Conservation (phyloP, 31 red algal genomes). For the Porphyra umbilicalis region DNA sequence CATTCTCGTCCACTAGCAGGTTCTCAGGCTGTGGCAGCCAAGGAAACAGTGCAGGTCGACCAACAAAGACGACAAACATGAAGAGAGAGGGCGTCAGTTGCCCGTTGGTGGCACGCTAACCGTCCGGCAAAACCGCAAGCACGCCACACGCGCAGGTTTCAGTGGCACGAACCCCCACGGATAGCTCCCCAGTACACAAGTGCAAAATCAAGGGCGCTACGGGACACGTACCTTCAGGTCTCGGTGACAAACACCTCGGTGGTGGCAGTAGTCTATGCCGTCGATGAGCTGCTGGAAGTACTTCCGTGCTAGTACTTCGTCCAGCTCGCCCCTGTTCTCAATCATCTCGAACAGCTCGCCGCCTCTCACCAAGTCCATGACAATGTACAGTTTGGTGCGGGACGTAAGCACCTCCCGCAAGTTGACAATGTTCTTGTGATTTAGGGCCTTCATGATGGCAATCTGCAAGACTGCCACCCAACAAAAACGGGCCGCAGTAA, state of each 20-base stretch:
- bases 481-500: background rate
- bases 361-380: constrained; percentile 65
- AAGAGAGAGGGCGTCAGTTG: background rate
- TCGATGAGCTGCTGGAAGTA: constrained; percentile 74
- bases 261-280: constrained; percentile 62
- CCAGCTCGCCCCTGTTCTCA: constrained; percentile 35
- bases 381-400: constrained; percentile 54
- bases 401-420: constrained; percentile 54
- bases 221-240: constrained; percentile 39
- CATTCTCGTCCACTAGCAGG: constrained; percentile 37
- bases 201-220: background rate
- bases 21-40: constrained; percentile 27
- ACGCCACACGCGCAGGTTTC: background rate
- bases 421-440: constrained; percentile 74
- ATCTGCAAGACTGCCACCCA: constrained; percentile 12
- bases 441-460: constrained; percentile 84
- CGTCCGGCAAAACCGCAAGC: background rate
- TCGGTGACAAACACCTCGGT: constrained; percentile 53
- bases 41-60: background rate
- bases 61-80: background rate
- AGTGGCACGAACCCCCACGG: background rate
- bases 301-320: constrained; percentile 41
- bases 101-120: background rate
- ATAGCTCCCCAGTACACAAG: background rate
- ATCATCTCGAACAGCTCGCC: constrained; percentile 68